phyloP scores from a whole-genome alignment of 2,329 filamentous ascomycete genomes.

The Emmonsia crescens region DNA sequence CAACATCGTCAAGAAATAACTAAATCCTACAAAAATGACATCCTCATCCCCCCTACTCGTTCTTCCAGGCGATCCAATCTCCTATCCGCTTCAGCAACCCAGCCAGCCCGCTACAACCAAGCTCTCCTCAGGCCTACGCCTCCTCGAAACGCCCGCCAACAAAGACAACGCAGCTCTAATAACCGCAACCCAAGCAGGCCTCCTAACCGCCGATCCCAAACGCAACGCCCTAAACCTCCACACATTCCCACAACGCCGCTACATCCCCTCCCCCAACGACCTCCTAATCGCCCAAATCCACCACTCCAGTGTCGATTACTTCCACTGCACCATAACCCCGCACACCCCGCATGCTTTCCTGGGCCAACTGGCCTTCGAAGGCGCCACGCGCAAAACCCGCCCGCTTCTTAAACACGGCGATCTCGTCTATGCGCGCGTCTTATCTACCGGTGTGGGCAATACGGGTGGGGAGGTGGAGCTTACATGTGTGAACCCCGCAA shows the following conservation, averaged over 20 bases:
- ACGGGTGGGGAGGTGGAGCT: slow-evolving; percentile 82
- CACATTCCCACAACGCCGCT: slow-evolving; percentile 44
- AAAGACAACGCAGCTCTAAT: slow-evolving; percentile 54
- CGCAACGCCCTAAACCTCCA: slow-evolving; percentile 29
- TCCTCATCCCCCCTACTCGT: slow-evolving; percentile 49
- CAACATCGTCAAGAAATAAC: neutral
- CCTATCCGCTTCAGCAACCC: slow-evolving; percentile 51
- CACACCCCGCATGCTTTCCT: slow-evolving; percentile 56
- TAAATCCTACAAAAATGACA: neutral
- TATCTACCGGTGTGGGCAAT: slow-evolving; percentile 58
- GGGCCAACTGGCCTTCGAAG: slow-evolving; percentile 84
- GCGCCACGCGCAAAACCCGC: slow-evolving; percentile 81
- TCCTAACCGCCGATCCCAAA: slow-evolving; percentile 28
- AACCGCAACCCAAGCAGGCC: slow-evolving; percentile 27
- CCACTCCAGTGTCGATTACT: slow-evolving; percentile 63
- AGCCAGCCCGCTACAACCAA: slow-evolving; percentile 56
- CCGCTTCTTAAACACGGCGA: slow-evolving; percentile 65
- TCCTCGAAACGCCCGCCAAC: slow-evolving; percentile 56
- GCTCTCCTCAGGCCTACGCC: slow-evolving; percentile 71
- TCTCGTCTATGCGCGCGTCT: slow-evolving; percentile 79
- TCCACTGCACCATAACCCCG: slow-evolving; percentile 64
- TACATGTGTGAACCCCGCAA: slow-evolving; percentile 75
- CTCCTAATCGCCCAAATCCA: slow-evolving; percentile 80
- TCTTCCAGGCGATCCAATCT: slow-evolving; percentile 65
- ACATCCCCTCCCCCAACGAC: slow-evolving; percentile 68